Conservation (phyloP, 78 protist species). For the Chrysochromulina parva region DNA sequence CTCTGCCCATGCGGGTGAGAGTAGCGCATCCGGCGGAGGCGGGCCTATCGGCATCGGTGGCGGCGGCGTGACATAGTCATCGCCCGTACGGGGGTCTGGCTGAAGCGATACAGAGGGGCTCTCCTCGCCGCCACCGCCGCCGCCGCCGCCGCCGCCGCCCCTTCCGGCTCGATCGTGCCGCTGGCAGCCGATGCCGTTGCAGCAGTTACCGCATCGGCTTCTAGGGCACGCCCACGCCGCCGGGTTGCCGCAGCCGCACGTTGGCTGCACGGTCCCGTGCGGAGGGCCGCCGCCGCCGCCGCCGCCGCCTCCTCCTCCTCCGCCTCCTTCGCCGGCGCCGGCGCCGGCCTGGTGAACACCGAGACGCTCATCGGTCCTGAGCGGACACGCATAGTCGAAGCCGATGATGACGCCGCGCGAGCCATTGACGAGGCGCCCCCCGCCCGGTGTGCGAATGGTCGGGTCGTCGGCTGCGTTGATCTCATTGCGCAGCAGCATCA, state of each 20-base stretch:
- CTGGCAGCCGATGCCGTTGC: too few species aligned
- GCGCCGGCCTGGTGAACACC: too few species aligned
- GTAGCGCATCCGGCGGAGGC: background rate
- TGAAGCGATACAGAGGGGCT: background rate
- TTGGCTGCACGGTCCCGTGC: background rate
- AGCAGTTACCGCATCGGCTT: too few species aligned
- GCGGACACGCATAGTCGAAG: background rate
- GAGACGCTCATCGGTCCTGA: background rate
- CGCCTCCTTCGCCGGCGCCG: too few species aligned
- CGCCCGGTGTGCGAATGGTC: background rate
- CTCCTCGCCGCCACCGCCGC: background rate
- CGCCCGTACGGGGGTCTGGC: too few species aligned
- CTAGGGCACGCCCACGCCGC: too few species aligned
- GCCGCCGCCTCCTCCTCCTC: too few species aligned
- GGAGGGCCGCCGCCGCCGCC: background rate
- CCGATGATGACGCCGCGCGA: slow-evolving; percentile 65
- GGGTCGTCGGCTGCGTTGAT: background rate
- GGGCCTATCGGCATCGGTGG: too few species aligned
- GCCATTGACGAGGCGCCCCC: slow-evolving; percentile 70
- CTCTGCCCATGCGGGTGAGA: background rate
- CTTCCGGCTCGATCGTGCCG: too few species aligned
- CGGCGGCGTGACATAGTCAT: too few species aligned
- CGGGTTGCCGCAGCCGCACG: background rate
- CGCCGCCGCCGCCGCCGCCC: background rate
- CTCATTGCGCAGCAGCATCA: slow-evolving; percentile 61